Base-by-base conservation (phyloP, 2,329 filamentous ascomycete species). In the Penicillium sclerotigenum region DNA sequence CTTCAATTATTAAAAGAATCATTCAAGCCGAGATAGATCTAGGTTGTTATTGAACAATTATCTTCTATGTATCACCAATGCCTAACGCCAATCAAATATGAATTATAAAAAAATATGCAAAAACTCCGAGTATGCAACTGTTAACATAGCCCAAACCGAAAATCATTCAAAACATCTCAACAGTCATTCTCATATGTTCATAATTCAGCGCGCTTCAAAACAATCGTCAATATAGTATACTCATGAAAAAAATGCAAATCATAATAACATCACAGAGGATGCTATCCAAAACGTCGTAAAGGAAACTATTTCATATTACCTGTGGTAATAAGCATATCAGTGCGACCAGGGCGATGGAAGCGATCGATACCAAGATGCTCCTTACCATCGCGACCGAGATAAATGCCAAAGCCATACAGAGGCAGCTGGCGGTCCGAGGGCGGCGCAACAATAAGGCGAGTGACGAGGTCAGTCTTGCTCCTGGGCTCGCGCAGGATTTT, bases 401-500 rank as follows among this genome's bases (percentile, higher is more conserved):
- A 83, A 18, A 83, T 76, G 1, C 82, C 83, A 65, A 86, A 84
- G 0, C 79, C 82, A 62, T 84, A 87, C 48, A 73, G 73, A 9
- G 77, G 67, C 41, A 68, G 59, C 5, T 71, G 61, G 16, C 70
- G 67, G 38, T 76, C 75, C 1, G 71, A 71, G 0, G 73, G 73
- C 0, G 75, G 72, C 0, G 73, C 78, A 75, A 41, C 83, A 48
- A 90, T 86, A 2, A 96, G 76, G 40, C 88, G 79, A 0, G 82
- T 85, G 22, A 87, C 81, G 20, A 97, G 80, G 61, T 91, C 87
- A 0, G 78, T 78, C 61, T 86, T 87, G n/a, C 81, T 86, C 28
- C 80, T 79, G 3, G 87, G 84, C 36, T 86, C 82, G 48, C 85
- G 81, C 69, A 97, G 93, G 0, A 88, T 83, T 10, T 85, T 80